Conservation (phyloP, 2,329 filamentous ascomycete species). For the Penicillium polonicum region DNA sequence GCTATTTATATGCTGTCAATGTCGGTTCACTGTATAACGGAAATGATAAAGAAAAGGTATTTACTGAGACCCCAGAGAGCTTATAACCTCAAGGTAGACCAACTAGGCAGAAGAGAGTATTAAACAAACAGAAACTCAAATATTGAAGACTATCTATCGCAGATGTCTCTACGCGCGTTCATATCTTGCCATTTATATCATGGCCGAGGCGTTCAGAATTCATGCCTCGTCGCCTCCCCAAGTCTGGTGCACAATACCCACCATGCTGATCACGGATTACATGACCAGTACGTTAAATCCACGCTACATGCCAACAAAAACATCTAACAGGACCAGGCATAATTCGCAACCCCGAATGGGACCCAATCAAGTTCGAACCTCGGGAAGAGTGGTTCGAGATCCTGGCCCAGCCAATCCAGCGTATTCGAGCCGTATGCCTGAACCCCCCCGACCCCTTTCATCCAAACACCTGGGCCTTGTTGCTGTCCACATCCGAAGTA, state of each 20-base stretch:
- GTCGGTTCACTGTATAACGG: background rate
- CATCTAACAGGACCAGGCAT: background rate
- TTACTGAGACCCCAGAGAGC: background rate
- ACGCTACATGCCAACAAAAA: background rate
- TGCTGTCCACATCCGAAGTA: background rate
- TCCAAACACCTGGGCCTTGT: background rate
- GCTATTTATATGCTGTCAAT: too few relatives aligned
- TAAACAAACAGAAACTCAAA: background rate
- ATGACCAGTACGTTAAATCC: background rate
- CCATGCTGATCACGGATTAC: background rate
- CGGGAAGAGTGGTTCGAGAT: background rate
- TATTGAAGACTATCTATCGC: background rate
- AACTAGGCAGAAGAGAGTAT: background rate
- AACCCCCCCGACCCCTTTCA: fast-evolving
- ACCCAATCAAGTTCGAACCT: background rate
- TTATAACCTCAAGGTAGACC: background rate
- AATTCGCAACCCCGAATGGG: background rate
- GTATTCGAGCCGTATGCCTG: background rate
- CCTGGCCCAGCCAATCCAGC: background rate
- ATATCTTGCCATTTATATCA: background rate
- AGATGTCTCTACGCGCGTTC: too few relatives aligned
- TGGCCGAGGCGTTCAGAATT: background rate
- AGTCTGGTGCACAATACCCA: too few relatives aligned
- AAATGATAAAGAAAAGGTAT: background rate
- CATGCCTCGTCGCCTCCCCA: background rate